phyloP scores from a whole-genome alignment of 106 monocot genomes.

The Agapanthus africanus region DNA sequence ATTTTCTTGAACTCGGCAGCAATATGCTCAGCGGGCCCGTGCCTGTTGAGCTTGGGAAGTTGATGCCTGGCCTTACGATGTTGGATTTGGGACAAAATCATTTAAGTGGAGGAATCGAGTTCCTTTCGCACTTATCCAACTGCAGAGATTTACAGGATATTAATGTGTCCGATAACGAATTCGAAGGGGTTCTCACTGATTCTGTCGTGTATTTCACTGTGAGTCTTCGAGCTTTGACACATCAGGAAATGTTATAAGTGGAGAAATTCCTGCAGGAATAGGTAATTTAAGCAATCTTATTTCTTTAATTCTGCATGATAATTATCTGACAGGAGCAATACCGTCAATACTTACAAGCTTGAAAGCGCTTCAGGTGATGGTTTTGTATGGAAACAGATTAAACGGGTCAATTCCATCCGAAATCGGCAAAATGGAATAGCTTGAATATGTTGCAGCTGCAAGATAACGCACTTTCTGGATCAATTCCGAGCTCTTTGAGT shows the following conservation, averaged over 20 bases:
- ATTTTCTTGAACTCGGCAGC: too few relatives aligned
- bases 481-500: neutral
- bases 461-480: neutral
- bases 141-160: neutral
- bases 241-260: neutral
- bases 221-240: neutral
- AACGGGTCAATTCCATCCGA: constrained; percentile 15
- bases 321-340: neutral
- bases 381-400: constrained; percentile 39
- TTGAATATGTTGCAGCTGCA: neutral
- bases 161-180: neutral
- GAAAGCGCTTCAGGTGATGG: constrained; percentile 31
- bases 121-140: too few relatives aligned
- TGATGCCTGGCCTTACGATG: neutral
- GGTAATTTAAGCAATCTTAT: neutral
- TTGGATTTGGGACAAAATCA: neutral
- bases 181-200: neutral
- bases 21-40: neutral
- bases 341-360: constrained; percentile 6
- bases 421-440: neutral
- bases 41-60: neutral
- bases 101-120: neutral
- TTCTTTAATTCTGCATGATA: neutral
- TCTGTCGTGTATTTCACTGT: neutral
- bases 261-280: neutral